Percentiles rank a stretch among this genome's conserved stretches.
These are phyloP conservation scores for Geotrichum bryndzae DNA, from an alignment of 1,139 yeast species.

Conservation along the genomic window DNA sequence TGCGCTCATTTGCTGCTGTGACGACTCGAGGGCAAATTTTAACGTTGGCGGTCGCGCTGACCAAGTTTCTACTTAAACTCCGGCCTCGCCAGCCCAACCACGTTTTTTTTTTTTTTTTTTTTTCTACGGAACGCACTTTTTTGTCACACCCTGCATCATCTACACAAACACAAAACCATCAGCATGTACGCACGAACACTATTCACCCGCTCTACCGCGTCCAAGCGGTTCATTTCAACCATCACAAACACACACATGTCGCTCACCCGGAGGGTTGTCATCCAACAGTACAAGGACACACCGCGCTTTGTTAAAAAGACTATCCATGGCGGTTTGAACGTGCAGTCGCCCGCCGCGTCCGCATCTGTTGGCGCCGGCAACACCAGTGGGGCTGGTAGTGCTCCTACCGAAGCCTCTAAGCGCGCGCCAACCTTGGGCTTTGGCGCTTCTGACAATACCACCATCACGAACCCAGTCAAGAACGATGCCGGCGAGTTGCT, in stretches of 20 bases:
- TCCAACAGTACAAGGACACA: conserved; percentile 3
- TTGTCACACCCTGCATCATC: neutral
- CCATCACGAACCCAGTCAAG: conserved; percentile 31
- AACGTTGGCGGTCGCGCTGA: too few species aligned
- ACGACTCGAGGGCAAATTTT: neutral
- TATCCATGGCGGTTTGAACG: conserved; percentile 5
- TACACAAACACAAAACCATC: neutral
- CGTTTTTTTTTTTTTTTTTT: neutral
- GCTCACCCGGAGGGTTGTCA: conserved; percentile 8
- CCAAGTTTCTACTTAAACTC: too few species aligned
- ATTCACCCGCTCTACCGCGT: neutral
- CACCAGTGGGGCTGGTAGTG: neutral
- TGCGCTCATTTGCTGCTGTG: neutral
- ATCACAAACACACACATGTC: conserved; percentile 10
- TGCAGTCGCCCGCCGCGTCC: neutral
- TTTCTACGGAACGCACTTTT: neutral
- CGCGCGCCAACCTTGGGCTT: conserved; percentile 22
- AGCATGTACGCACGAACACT: neutral
- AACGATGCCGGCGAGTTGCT: conserved; percentile 34
- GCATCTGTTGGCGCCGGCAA: neutral
- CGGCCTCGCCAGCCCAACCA: neutral
- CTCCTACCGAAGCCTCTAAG: neutral
- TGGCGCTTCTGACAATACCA: conserved; percentile 21
- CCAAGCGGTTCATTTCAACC: conserved; percentile 7
- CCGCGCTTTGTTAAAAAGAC: neutral